phyloP scores from a whole-genome alignment of 768 basidiomycete species.

The Sistotremastrum niveocremeum region DNA sequence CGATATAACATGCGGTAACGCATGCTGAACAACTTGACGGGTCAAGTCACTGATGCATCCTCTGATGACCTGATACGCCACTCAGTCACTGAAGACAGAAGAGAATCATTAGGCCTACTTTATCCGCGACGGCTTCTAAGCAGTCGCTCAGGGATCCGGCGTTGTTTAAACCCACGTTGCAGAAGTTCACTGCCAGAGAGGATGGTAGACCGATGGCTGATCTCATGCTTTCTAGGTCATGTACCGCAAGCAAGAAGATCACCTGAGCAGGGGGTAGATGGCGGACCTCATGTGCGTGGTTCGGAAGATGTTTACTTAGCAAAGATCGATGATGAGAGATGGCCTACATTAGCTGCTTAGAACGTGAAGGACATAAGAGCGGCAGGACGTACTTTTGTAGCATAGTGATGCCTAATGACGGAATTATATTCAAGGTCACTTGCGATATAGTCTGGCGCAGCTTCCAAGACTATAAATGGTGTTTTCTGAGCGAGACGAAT shows the following conservation, averaged over 20 bases:
- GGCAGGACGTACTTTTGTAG: conserved; percentile 42
- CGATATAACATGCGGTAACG: conserved; percentile 54
- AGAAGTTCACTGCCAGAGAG: conserved; percentile 75
- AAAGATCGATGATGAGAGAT: conserved; percentile 50
- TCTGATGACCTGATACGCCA: conserved; percentile 50
- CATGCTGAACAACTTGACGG: conserved; percentile 63
- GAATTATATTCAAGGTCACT: conserved; percentile 91
- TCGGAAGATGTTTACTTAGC: conserved; percentile 52
- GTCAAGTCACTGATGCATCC: conserved; percentile 63
- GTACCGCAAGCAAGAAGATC: conserved; percentile 73
- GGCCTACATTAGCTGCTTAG: conserved; percentile 31
- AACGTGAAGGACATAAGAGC: not conserved
- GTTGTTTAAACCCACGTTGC: conserved; percentile 72
- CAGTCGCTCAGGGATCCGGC: conserved; percentile 52
- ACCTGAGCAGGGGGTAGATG: conserved; percentile 70
- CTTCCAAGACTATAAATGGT: conserved; percentile 72
- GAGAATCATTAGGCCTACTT: conserved; percentile 29
- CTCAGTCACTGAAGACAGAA: not conserved
- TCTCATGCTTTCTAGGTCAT: conserved; percentile 81
- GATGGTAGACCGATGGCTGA: conserved; percentile 69
- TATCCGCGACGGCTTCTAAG: conserved; percentile 81
- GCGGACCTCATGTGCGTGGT: conserved; percentile 55
- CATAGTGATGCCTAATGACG: conserved; percentile 76
- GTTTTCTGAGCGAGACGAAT: conserved; percentile 75
- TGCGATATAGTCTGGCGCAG: conserved; percentile 65